phyloP scores from a whole-genome alignment of 352 stramenopile species.

The Globisporangium barbulae region DNA sequence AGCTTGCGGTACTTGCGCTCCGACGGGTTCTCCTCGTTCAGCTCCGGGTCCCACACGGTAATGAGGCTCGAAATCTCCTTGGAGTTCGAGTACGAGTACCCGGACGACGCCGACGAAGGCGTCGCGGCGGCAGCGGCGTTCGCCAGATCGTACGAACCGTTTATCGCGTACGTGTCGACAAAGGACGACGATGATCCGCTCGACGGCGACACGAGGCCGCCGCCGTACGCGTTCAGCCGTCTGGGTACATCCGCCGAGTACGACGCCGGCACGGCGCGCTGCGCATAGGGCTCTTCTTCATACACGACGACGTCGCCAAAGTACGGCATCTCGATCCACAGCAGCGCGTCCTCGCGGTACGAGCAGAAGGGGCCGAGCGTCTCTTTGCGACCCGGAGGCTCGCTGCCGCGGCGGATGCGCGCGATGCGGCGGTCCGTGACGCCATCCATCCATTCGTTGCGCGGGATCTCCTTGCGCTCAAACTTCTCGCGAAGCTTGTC shows the following conservation, averaged over 20 bases:
- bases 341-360: slow-evolving; percentile 73
- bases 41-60: slow-evolving; percentile 80
- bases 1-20: slow-evolving; percentile 99
- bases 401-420: slow-evolving; percentile 73
- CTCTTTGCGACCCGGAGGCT: slow-evolving; percentile 69
- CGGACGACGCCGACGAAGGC: slow-evolving; percentile 9
- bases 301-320: slow-evolving; percentile 91
- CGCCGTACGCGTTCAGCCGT: slow-evolving; percentile 35
- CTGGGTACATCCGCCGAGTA: slow-evolving; percentile 47
- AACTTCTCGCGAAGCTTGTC: slow-evolving; percentile 89
- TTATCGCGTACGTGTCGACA: slow-evolving; percentile 37
- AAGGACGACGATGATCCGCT: slow-evolving; percentile 22
- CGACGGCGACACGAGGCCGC: slow-evolving; percentile 18
- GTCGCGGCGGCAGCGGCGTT: background rate
- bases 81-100: slow-evolving; percentile 21
- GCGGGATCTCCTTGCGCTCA: slow-evolving; percentile 81
- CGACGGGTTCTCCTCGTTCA: slow-evolving; percentile 89
- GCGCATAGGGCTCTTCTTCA: slow-evolving; percentile 89
- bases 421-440: slow-evolving; percentile 84
- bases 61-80: slow-evolving; percentile 54
- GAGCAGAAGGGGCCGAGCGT: slow-evolving; percentile 73
- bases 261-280: slow-evolving; percentile 56
- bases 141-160: slow-evolving; percentile 45
- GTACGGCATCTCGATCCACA: slow-evolving; percentile 90
- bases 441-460: slow-evolving; percentile 91